These are phyloP conservation scores for Aleurites moluccanus DNA, from an alignment of 441 rosid species.

Conservation along the genomic window DNA sequence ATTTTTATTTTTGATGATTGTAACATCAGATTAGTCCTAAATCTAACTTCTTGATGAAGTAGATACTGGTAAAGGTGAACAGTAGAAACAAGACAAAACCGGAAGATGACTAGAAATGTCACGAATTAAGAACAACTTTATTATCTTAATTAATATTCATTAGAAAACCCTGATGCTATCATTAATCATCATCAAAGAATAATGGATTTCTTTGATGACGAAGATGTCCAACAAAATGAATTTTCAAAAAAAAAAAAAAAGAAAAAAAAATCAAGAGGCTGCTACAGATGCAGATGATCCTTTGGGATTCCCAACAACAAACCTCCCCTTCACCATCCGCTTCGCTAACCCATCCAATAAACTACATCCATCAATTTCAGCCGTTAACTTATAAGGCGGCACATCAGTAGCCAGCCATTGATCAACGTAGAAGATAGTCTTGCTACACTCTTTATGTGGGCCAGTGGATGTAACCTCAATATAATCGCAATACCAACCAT, in stretches of 20 bases:
- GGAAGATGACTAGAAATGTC: no score
- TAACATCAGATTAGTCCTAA: no score
- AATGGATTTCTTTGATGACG: no score
- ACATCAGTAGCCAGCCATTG: constrained; percentile 70
- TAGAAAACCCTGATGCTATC: no score
- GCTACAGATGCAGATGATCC: constrained; percentile 9
- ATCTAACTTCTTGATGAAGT: no score
- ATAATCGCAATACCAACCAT: constrained; percentile 80
- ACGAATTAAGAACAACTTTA: no score
- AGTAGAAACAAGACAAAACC: no score
- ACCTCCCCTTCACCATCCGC: background rate
- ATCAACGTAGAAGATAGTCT: constrained; percentile 50
- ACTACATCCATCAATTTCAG: constrained; percentile 39
- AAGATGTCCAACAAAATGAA: background rate
- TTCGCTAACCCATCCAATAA: background rate
- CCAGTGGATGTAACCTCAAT: constrained; percentile 64
- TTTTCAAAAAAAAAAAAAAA: no score
- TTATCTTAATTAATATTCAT: no score
- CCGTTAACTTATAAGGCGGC: constrained; percentile 54
- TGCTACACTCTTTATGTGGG: constrained; percentile 43
- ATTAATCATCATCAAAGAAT: no score
- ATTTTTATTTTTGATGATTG: no score
- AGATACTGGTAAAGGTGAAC: no score
- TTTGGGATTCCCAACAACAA: constrained; percentile 17
- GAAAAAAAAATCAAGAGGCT: background rate